Evolutionary conservation across 73 alveolate genomes (phyloP), one percentile per base, ranked within the genome.

Genomic region (Urostyla sp.): DNA sequence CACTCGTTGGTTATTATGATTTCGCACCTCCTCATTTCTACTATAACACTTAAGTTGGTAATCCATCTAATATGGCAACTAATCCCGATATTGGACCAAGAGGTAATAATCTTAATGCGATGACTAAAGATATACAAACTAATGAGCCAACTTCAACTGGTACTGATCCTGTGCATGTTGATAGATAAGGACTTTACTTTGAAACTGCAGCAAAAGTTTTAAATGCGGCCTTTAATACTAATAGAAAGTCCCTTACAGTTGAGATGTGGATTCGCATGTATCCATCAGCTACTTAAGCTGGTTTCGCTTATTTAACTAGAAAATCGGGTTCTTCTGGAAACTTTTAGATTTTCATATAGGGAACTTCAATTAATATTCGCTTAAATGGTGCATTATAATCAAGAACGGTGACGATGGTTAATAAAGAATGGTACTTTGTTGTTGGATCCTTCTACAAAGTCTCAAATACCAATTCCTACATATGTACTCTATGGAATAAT

Each of bases 131-230:
- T 35, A 27, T 38, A 1, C 48, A 69, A 10, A 1, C 54, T 6
- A 69, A 45, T 69, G 83, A 69, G 31, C 83, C 83, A 5, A 49
- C n/a, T n/a, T n/a, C 69, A 24, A 48, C 34, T 38, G 26, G 50
- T 18, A 63, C 79, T 16, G 83, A 69, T 20, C 83, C 83, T 7
- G 27, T 69, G 4, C 49, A 49, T 45, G 83, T 69, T 16, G 72
- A 69, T 35, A 45, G 40, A 49, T 69, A 69, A 34, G 83, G 83
- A 4, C 72, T 69, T 10, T 69, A 13, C 36, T 69, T 69, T 69
- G 83, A 69, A 46, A 40, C 37, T 43, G 44, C 56, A 1, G 69
- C 32, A 23, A 69, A 69, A 48, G 40, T 48, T 16, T 15, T 8
- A 49, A 49, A 69, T 24, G 32, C 59, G 2, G 30, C 6, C 10